Evolutionary conservation across 352 stramenopile genomes (phyloP).

Genomic region (Phytophthora litchii): DNA sequence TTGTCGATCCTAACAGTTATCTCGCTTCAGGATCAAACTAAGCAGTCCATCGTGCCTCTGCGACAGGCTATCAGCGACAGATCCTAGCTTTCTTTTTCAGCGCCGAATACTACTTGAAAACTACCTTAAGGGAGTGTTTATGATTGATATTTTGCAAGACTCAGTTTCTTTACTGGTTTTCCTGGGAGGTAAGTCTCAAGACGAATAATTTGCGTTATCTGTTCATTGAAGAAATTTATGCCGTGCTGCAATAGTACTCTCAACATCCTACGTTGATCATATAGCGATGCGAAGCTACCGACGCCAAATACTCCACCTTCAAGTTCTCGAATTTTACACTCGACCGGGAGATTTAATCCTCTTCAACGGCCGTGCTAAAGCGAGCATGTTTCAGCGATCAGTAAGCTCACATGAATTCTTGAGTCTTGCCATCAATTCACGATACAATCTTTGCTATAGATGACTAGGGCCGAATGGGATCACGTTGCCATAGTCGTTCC

Average conservation of each 20-base stretch:
- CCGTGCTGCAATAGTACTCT: slow-evolving; percentile 27
- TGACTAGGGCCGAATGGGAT: slow-evolving; percentile 72
- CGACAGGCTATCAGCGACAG: slow-evolving; percentile 39
- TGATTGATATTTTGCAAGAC: slow-evolving; percentile 44
- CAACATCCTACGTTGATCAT: slow-evolving; percentile 39
- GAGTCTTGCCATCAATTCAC: neutral
- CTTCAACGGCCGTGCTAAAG: slow-evolving; percentile 56
- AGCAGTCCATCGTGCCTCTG: neutral
- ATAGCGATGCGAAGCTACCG: slow-evolving; percentile 33
- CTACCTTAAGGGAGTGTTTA: slow-evolving; percentile 53
- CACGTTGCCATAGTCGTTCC: slow-evolving; percentile 63
- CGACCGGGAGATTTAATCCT: slow-evolving; percentile 58
- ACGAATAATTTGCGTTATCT: too few species aligned
- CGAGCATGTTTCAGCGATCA: slow-evolving; percentile 56
- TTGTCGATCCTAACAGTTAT: neutral
- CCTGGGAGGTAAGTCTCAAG: slow-evolving; percentile 46
- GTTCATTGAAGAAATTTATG: too few species aligned
- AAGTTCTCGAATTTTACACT: slow-evolving; percentile 62
- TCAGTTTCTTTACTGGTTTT: slow-evolving; percentile 60
- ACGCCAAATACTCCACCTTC: slow-evolving; percentile 62
- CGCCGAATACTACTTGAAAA: slow-evolving; percentile 44
- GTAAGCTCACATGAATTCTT: slow-evolving; percentile 20
- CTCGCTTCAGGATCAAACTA: too few species aligned
- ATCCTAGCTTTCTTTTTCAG: slow-evolving; percentile 47
- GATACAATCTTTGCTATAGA: slow-evolving; percentile 14